A percentile compares a stretch with the other conserved stretches of the same genome.
These are phyloP conservation scores for Lactifluus rugatus DNA, from an alignment of 768 basidiomycete genomes.

Conservation along the genomic window DNA sequence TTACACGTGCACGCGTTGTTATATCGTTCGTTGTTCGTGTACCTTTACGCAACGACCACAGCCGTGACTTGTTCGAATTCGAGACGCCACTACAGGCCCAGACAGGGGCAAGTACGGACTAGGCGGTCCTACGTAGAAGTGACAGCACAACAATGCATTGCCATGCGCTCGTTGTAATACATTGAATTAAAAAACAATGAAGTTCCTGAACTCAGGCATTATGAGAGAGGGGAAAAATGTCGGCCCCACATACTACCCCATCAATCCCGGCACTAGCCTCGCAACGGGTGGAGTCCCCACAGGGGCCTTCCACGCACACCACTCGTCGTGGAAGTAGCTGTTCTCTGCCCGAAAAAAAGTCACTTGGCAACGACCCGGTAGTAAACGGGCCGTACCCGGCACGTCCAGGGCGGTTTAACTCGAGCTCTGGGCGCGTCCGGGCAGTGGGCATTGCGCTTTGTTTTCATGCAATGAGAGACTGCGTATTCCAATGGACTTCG, in stretches of 20 bases:
- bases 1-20: no score
- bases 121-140: no score
- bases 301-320: slow-evolving; percentile 39
- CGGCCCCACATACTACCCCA: slow-evolving; percentile 79
- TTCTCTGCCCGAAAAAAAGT: slow-evolving; percentile 30
- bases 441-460: background rate
- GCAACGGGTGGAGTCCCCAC: slow-evolving; percentile 77
- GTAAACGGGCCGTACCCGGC: slow-evolving; percentile 10
- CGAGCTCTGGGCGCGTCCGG: slow-evolving; percentile 12
- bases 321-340: slow-evolving; percentile 28
- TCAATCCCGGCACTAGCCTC: slow-evolving; percentile 57
- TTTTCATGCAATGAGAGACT: background rate
- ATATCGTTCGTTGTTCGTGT: no score
- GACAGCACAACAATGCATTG: no score
- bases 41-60: no score
- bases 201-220: no score
- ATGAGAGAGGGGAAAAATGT: slow-evolving; percentile 32
- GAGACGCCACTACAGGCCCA: no score
- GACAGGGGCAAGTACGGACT: no score
- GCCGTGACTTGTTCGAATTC: no score
- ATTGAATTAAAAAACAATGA: no score
- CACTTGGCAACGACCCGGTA: slow-evolving; percentile 8
- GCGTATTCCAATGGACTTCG: slow-evolving; percentile 1
- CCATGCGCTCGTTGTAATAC: no score
- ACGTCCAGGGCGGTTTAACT: slow-evolving; percentile 8